These are phyloP conservation scores for Podospora conica DNA, from an alignment of 495 filamentous ascomycete species.

Conservation along the genomic window DNA sequence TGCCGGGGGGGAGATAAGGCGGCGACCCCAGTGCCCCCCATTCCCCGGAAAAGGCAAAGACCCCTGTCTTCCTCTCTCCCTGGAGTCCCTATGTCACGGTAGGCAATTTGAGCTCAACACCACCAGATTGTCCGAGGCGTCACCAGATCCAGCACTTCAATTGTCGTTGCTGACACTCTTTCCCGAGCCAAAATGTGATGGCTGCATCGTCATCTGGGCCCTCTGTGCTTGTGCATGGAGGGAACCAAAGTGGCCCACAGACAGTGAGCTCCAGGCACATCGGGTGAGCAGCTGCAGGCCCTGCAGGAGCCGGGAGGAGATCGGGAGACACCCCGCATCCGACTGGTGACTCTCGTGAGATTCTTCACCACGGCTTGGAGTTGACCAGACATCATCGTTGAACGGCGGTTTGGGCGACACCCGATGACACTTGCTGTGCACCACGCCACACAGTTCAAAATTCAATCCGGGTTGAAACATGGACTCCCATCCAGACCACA, in stretches of 20 bases:
- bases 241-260: background rate
- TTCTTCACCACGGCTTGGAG: background rate
- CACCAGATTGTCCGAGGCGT: background rate
- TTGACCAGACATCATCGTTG: background rate
- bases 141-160: background rate
- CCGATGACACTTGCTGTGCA: background rate
- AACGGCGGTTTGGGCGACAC: background rate
- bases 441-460: background rate
- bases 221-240: background rate
- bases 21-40: conserved; percentile 1
- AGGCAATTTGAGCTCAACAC: background rate
- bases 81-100: too few species aligned
- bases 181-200: too few species aligned
- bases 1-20: conserved; percentile 2
- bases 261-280: background rate
- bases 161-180: background rate
- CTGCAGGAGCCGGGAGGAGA: background rate
- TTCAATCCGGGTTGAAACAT: background rate
- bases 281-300: background rate
- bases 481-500: background rate
- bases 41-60: conserved; percentile 1
- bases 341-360: background rate
- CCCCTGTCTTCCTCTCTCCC: too few species aligned
- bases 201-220: background rate
- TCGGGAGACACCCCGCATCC: background rate